phyloP scores from a whole-genome alignment of 2,329 filamentous ascomycete species.

The Cercospora brassicicola region DNA sequence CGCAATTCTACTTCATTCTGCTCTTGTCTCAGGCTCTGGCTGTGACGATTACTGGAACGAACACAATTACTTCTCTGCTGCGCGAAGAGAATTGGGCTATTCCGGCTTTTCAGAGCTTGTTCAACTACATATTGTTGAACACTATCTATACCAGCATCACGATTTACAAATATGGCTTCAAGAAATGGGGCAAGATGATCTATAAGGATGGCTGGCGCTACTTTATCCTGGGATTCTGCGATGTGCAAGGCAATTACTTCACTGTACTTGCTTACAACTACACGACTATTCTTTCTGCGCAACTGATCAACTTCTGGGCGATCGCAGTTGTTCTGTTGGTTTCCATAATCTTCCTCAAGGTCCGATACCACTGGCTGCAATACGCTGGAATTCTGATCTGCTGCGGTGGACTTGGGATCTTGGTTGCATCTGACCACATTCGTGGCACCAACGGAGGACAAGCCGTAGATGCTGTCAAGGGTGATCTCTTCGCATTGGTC shows the following conservation, averaged over 20 bases:
- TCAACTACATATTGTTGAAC: constrained; percentile 86
- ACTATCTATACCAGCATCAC: constrained; percentile 79
- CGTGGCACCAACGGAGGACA: constrained; percentile 70
- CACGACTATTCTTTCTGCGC: constrained; percentile 87
- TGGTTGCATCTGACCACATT: constrained; percentile 85
- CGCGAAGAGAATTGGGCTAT: constrained; percentile 69
- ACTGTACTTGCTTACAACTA: constrained; percentile 90
- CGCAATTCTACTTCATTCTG: constrained; percentile 85
- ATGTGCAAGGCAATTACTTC: constrained; percentile 98
- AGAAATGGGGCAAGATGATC: constrained; percentile 65
- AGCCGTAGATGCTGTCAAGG: constrained; percentile 74
- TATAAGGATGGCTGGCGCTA: constrained; percentile 85
- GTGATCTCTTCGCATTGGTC: constrained; percentile 85
- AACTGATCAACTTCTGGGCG: constrained; percentile 98
- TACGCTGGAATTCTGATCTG: constrained; percentile 83
- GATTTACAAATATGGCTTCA: constrained; percentile 74
- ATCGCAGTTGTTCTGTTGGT: constrained; percentile 88
- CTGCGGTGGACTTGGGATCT: constrained; percentile 84
- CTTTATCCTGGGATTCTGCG: constrained; percentile 85
- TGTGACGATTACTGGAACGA: constrained; percentile 87
- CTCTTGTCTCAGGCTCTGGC: constrained; percentile 74
- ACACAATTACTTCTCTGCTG: constrained; percentile 83
- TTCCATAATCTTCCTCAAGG: constrained; percentile 77
- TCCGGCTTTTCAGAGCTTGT: constrained; percentile 91
- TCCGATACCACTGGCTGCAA: constrained; percentile 87